Conservation (phyloP, 2,329 filamentous ascomycete species). For the Huntiella omanensis region DNA sequence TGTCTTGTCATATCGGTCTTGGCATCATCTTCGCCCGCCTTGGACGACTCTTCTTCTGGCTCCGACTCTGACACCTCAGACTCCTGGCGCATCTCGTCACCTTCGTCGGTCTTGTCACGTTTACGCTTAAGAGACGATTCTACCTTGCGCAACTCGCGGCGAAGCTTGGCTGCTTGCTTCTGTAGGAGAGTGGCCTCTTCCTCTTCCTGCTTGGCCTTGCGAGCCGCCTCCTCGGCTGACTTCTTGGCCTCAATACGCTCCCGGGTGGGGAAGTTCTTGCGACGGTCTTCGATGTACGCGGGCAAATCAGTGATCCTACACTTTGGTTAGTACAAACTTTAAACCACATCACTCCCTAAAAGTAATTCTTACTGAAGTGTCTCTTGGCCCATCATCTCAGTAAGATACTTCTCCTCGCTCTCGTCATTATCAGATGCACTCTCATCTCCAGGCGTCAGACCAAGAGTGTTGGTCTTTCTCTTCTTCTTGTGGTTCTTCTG, state of each 20-base stretch:
- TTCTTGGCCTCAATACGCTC: slow-evolving; percentile 47
- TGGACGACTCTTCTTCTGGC: slow-evolving; percentile 24
- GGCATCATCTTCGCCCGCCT: slow-evolving; percentile 20
- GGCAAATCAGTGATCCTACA: slow-evolving; percentile 49
- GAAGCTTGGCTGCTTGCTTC: slow-evolving; percentile 41
- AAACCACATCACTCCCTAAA: too few species aligned
- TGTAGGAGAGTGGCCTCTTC: slow-evolving; percentile 24
- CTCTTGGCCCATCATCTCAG: slow-evolving; percentile 35
- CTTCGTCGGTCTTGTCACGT: slow-evolving; percentile 47
- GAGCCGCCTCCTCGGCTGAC: slow-evolving; percentile 25
- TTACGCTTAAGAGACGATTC: slow-evolving; percentile 52
- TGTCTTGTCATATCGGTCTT: slow-evolving; percentile 44
- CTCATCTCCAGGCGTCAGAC: slow-evolving; percentile 47
- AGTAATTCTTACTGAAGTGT: slow-evolving; percentile 30
- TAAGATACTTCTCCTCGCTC: slow-evolving; percentile 49
- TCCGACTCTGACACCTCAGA: slow-evolving; percentile 31
- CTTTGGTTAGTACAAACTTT: slow-evolving; percentile 6
- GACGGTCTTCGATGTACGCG: slow-evolving; percentile 65
- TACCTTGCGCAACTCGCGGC: slow-evolving; percentile 48
- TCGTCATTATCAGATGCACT: slow-evolving; percentile 48
- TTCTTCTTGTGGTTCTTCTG: slow-evolving; percentile 47
- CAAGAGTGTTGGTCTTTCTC: slow-evolving; percentile 52
- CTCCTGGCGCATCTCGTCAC: slow-evolving; percentile 42
- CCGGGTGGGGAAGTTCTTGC: slow-evolving; percentile 62
- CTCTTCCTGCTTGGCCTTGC: slow-evolving; percentile 41